Evolutionary conservation across 257 asterid genomes (phyloP), one percentile per base, ranked within the genome.

Genomic region (Thymus mandschuricus): DNA sequence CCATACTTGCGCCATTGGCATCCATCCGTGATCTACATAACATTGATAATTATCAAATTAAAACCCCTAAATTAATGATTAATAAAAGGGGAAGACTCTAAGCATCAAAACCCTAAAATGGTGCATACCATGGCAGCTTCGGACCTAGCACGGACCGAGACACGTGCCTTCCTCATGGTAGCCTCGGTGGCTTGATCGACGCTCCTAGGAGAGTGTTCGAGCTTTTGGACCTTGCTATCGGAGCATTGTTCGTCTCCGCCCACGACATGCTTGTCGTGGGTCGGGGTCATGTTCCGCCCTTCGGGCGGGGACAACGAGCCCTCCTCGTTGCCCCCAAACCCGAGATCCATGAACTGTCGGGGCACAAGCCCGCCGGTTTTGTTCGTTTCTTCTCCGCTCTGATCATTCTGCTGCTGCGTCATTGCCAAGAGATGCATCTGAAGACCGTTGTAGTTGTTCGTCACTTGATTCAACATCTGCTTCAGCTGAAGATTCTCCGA

Each of bases 1-100:
- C 99, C 99, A 34, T 94, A 94, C 76, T 94, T 94, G 5, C 99
- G 81, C 98, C 99, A 94, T 84, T 94, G 99, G 45, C 99, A 94
- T 63, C 98, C 98, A 80, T 94, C 99, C 0, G 96, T 79, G 41
- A 94, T 91, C 99, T 94, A 56, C 46, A 11, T 50, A 74, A 8
- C 64, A 60, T 69, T 2, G 50, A 33, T 27, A 35, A n/a, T n/a
- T n/a, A n/a, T n/a, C n/a, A n/a, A n/a, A n/a, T n/a, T n/a, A n/a
- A 35, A 35, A 35, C 6, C 41, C 41, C 45, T 56, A 38, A 50
- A 63, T n/a, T n/a, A n/a, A 58, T 8, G n/a, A 62, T 68, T 44
- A 65, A 40, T 7, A 3, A 8, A n/a, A 3, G 0, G 41, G 41
- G 41, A 1, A 35, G 6, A 35, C 3, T 28, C 57, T 6, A 51